Evolutionary conservation across 2,329 filamentous ascomycete species (phyloP), one percentile per base, ranked within the genome.

Genomic region (Dendryphion nanum): DNA sequence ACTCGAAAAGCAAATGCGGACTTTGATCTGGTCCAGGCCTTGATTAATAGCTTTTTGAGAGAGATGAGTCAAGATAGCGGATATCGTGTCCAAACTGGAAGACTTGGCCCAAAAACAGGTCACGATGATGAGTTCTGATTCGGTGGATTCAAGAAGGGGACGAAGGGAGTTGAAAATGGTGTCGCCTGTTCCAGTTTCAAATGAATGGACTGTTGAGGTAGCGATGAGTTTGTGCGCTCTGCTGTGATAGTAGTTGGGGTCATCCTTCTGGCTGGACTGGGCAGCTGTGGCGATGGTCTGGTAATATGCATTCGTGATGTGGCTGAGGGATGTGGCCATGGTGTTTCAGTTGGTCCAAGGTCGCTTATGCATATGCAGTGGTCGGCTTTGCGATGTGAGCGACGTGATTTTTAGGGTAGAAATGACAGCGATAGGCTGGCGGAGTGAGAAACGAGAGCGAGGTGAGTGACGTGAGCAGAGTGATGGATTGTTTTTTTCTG

Each of bases 21-120:
- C 74, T n/a, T 71, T 72, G 15, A 90, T 70, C 30, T 64, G 70
- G 3, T 57, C 50, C 2, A 53, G 52, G 1, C 62, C 58, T 16
- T 52, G 47, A 6, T 45, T 48, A 40, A 47, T 54, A 26, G 66
- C 66, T 53, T 72, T 68, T 3, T 61, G 52, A 1, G 84, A 86
- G 6, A 93, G 73, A 35, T 70, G 69, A 12, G 72, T 63, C 1
- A 93, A 72, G 0, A 80, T 70, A 4, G 76, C 67, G 26, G 70
- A 72, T 10, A 93, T 68, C 1, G 73, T 73, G 4, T 75, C 67
- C 14, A 83, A 70, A 0, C 81, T 83, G 2, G 73, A 64, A 0
- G 86, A 90, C 0, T 71, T 69, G 0, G 86, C 82, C 86, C 86
- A 90, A 66, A 90, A 93, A 63, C 87, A 91, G 6, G 87, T 91